Percentiles rank a stretch among this genome's conserved stretches.
These are phyloP conservation scores for Plenodomus lindquistii DNA, from an alignment of 2,329 filamentous ascomycete species.

Conservation along the genomic window DNA sequence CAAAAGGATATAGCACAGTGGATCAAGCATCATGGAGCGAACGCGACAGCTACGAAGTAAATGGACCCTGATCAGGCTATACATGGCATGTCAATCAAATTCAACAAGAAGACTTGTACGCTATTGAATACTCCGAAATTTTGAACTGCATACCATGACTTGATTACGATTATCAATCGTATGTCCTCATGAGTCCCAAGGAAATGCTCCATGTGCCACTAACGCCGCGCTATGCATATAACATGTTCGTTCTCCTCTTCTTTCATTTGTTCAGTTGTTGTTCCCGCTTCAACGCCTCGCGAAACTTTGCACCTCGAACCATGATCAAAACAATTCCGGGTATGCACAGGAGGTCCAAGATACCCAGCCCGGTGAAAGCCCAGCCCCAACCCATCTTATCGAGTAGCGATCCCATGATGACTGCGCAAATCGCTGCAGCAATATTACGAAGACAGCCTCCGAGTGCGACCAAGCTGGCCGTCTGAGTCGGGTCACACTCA, in stretches of 20 bases:
- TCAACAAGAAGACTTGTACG: too few relatives aligned
- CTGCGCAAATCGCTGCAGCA: slow-evolving; percentile 46
- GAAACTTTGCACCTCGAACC: slow-evolving; percentile 24
- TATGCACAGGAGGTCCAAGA: slow-evolving; percentile 38
- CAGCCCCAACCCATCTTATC: slow-evolving; percentile 45
- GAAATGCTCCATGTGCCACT: slow-evolving; percentile 1
- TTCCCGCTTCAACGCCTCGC: slow-evolving; percentile 21
- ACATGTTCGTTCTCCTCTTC: too few relatives aligned
- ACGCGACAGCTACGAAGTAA: background rate
- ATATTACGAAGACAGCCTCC: slow-evolving; percentile 48
- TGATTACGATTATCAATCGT: too few relatives aligned
- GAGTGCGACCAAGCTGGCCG: slow-evolving; percentile 49
- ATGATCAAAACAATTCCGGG: slow-evolving; percentile 27
- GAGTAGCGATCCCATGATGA: slow-evolving; percentile 41
- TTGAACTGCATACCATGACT: too few relatives aligned
- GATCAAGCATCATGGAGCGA: slow-evolving; percentile 24
- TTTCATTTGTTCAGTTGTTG: slow-evolving; percentile 11
- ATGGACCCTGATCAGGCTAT: too few relatives aligned
- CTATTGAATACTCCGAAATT: background rate
- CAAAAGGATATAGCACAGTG: slow-evolving; percentile 35
- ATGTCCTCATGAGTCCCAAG: background rate
- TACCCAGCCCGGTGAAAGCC: slow-evolving; percentile 47
- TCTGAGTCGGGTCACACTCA: slow-evolving; percentile 45
- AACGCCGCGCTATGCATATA: slow-evolving; percentile 19
- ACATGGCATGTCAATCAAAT: too few relatives aligned